Base-by-base conservation (phyloP, 2,329 filamentous ascomycete species). In the Eutypella sp. region DNA sequence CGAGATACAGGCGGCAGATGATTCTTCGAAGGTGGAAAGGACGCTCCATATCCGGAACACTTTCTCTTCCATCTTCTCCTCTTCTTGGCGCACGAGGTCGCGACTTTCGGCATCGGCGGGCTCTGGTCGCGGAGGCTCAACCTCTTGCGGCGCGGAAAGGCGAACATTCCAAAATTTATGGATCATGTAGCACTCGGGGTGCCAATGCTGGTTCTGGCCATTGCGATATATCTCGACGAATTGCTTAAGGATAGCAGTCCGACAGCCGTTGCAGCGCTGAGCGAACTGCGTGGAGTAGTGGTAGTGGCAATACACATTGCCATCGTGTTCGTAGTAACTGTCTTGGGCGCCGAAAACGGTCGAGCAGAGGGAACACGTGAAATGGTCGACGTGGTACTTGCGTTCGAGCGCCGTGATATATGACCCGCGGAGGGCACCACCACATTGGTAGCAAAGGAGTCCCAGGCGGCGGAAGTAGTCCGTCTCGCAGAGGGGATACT, bases 141-240 rank as follows among this genome's bases (percentile, higher is more conserved):
- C 63, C 47, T 82, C 75, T 34, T 77, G 75, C 10, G 79, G 74
- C 22, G 82, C 77, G 10, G 83, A 82, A 31, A 99, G 74, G 42
- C 93, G 84, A 48, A 99, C 93, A 63, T 97, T 99, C 93, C 93
- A 99, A 68, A 97, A 99, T 62, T 99, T 99, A 72, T 99, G 93
- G 52, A 99, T 99, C 93, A 99, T 99, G 69, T 99, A 99, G 68
- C 93, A 99, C 68, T 99, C 93, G 2, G 93, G 93, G 64, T 99
- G 93, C 93, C 93, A 99, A 65, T 99, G 93, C 62, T 99, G 93
- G 63, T 97, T 96, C 64, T 96, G 88, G 2, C 92, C 92, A 67
- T 97, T 97, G 57, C 93, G 85, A 69, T 91, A 99, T 50, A 99
- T 97, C 67, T 99, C 93, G 50, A 99, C 93, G 65, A 99, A 99